These are phyloP conservation scores for Chlorella sp. DNA, from an alignment of 139 green algal species.

Conservation along the genomic window DNA sequence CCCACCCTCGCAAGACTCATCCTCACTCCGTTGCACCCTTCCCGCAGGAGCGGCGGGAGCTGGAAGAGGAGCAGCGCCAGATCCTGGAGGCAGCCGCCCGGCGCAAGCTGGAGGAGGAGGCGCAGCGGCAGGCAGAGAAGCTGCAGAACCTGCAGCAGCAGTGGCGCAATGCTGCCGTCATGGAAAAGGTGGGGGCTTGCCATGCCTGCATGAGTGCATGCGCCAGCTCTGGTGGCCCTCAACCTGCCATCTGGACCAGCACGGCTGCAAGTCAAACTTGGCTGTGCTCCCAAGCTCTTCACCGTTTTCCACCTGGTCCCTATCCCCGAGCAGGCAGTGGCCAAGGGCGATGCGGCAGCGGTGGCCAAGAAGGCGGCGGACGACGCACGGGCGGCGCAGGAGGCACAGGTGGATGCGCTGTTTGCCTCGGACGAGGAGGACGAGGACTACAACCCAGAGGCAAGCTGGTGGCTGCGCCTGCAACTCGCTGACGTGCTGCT, in stretches of 20 bases:
- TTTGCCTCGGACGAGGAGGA: constrained; percentile 45
- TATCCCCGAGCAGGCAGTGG: constrained; percentile 5
- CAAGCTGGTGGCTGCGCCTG: not conserved
- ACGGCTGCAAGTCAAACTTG: not conserved
- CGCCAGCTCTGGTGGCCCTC: not conserved
- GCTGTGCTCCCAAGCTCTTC: not conserved
- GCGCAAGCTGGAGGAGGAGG: constrained; percentile 32
- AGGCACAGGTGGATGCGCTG: constrained; percentile 60
- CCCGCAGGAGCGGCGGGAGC: constrained; percentile 8
- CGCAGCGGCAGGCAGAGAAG: constrained; percentile 23
- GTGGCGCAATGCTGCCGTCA: constrained; percentile 35
- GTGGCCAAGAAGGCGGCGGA: constrained; percentile 3
- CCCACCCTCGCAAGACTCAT: no score
- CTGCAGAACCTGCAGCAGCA: constrained; percentile 48
- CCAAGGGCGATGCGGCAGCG: constrained; percentile 22
- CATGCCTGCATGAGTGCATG: not conserved
- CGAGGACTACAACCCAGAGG: constrained; percentile 33
- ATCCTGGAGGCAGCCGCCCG: constrained; percentile 35
- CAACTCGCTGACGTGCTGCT: no score
- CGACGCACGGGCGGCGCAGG: not conserved
- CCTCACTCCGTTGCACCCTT: not conserved
- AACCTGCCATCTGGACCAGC: not conserved
- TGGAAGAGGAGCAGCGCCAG: constrained; percentile 16
- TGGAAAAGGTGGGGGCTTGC: constrained; percentile 37
- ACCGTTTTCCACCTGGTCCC: no score